Evolutionary conservation across 2,329 filamentous ascomycete genomes (phyloP), one percentile per base, ranked within the genome.

Genomic region (Fusarium sp.): DNA sequence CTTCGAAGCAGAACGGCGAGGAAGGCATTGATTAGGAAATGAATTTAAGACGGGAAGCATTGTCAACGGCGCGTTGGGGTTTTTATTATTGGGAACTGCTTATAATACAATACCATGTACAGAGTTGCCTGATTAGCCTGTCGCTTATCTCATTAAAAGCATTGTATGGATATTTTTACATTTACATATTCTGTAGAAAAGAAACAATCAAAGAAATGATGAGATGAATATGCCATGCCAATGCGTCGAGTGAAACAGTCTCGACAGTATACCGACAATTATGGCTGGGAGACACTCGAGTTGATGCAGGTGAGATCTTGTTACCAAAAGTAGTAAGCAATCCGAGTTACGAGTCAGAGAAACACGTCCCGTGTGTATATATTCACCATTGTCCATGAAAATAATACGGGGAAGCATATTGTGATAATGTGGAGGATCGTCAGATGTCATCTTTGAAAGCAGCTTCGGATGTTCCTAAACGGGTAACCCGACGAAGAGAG

Each of bases 1-100:
- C 57, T 93, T 92, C 79, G 89, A 91, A 62, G 93, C 93, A 21
- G 90, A 90, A 76, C 84, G 84, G 76, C 86, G 92, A 69, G 86
- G 88, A 41, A 80, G 86, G 66, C 71, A 83, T 51, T 76, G 35
- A 81, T 57, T 49, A 37, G 72, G 60, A 45, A 49, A 60, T 70
- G 59, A 65, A 51, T 56, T 42, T 48, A 62, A 48, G 51, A 68
- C 25, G 41, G 49, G 55, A 69, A 72, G 69, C 57, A 76, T 73
- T 70, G 58, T 69, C 70, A 74, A 42, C 48, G 66, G 74, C 69
- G 71, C 56, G 60, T 25, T 60, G 31, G 44, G 62, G 51, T 49
- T 51, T 58, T 51, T 29, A 38, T 52, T 63, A 72, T 69, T 59
- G 38, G 64, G 60, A 46, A 62, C 41, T 72, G 63, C 56, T 63